Evolutionary conservation across 495 filamentous ascomycete genomes (phyloP).

Genomic region (Hypoxylon rickii): DNA sequence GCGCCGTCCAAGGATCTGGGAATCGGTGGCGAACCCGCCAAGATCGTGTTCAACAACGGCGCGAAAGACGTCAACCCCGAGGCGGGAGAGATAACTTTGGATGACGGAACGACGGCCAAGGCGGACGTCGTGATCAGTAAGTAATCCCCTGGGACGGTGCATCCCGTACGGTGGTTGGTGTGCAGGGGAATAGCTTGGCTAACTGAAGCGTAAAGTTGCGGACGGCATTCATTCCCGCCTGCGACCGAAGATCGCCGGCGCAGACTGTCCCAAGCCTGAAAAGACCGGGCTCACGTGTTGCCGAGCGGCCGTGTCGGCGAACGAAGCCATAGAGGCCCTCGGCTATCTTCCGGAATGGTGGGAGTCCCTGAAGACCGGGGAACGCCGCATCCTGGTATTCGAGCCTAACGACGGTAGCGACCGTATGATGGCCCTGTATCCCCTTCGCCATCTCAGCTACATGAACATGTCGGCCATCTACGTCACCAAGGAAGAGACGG

Average conservation of each 20-base stretch:
- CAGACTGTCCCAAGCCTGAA: slow-evolving; percentile 41
- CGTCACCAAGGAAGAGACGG: slow-evolving; percentile 28
- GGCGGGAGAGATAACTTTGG: slow-evolving; percentile 41
- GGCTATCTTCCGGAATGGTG: slow-evolving; percentile 35
- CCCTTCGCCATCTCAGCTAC: slow-evolving; percentile 48
- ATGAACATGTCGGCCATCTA: slow-evolving; percentile 34
- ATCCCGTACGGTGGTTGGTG: too few species aligned
- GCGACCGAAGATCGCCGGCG: slow-evolving; percentile 44
- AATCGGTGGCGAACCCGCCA: slow-evolving; percentile 33
- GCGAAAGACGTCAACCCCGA: slow-evolving; percentile 45
- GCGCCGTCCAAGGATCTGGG: slow-evolving; percentile 36
- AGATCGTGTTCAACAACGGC: slow-evolving; percentile 34
- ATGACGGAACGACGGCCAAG: slow-evolving; percentile 39
- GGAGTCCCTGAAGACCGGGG: slow-evolving; percentile 33
- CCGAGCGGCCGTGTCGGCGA: slow-evolving; percentile 52
- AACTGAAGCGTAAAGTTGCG: slow-evolving; percentile 29
- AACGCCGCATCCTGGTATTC: slow-evolving; percentile 41
- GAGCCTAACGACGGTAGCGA: slow-evolving; percentile 44
- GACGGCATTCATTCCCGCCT: slow-evolving; percentile 57
- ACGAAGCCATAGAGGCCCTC: slow-evolving; percentile 44
- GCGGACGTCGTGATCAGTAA: slow-evolving; percentile 54
- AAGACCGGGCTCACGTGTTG: slow-evolving; percentile 59
- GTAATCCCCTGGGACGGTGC: neutral
- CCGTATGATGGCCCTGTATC: slow-evolving; percentile 53
- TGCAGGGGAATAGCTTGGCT: neutral